Evolutionary conservation across 176 grass and related monocot species (phyloP).

Genomic region (Metroxylon sagu): DNA sequence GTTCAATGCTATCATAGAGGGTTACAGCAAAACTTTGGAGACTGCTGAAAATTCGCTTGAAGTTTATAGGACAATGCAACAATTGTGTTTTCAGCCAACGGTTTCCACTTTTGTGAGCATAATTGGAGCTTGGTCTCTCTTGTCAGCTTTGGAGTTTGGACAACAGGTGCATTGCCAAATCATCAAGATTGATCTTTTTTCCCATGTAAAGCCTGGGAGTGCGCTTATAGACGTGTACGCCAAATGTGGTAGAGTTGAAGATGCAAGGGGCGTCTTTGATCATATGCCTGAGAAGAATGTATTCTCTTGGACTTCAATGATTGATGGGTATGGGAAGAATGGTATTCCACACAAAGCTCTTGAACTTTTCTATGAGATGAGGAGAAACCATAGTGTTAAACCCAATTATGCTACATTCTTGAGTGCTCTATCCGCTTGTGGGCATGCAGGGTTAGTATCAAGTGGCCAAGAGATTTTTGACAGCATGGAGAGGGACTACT

Average conservation of each 20-base stretch:
- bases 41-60: slow-evolving; percentile 38
- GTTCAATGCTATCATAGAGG: slow-evolving; percentile 76
- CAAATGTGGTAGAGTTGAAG: slow-evolving; percentile 67
- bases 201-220: slow-evolving; percentile 48
- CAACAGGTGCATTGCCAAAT: slow-evolving; percentile 73
- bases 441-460: slow-evolving; percentile 52
- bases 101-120: slow-evolving; percentile 66
- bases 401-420: slow-evolving; percentile 77
- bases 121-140: slow-evolving; percentile 61
- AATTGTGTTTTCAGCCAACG: slow-evolving; percentile 25
- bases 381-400: slow-evolving; percentile 3
- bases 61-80: slow-evolving; percentile 58
- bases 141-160: slow-evolving; percentile 47
- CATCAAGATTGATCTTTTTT: slow-evolving; percentile 29
- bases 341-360: slow-evolving; percentile 50
- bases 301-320: slow-evolving; percentile 82
- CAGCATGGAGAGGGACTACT: slow-evolving; percentile 63
- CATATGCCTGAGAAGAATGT: slow-evolving; percentile 51
- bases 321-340: slow-evolving; percentile 86
- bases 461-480: slow-evolving; percentile 53
- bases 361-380: slow-evolving; percentile 51
- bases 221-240: slow-evolving; percentile 79
- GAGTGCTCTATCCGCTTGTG: slow-evolving; percentile 57
- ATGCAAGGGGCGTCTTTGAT: slow-evolving; percentile 48
- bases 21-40: slow-evolving; percentile 49